Percentiles rank a stretch among this genome's conserved stretches.
phyloP scores from a whole-genome alignment of 75 land plant genomes.

The Pseudotsuga menziesii region DNA sequence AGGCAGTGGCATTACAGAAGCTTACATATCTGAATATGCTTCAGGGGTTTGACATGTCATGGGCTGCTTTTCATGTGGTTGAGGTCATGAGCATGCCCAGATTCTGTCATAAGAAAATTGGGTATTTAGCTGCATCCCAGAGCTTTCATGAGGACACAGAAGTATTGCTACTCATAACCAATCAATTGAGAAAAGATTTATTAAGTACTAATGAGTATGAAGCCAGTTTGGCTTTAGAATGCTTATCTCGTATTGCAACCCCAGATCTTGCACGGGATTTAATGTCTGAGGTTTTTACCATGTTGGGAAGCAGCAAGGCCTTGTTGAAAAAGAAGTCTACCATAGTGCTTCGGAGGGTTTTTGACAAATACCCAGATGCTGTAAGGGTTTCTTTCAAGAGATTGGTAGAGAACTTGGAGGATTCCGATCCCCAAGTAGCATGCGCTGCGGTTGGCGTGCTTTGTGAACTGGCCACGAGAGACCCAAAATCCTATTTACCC shows the following conservation, averaged over 20 bases:
- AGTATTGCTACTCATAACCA: slow-evolving; percentile 67
- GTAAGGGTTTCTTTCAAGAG: slow-evolving; percentile 72
- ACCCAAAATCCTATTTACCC: slow-evolving; percentile 73
- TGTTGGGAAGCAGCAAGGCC: slow-evolving; percentile 39
- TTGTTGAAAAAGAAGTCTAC: slow-evolving; percentile 57
- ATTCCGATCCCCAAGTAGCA: slow-evolving; percentile 44
- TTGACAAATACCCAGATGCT: slow-evolving; percentile 65
- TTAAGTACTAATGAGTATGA: slow-evolving; percentile 38
- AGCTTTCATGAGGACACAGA: slow-evolving; percentile 67
- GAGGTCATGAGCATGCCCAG: slow-evolving; percentile 72
- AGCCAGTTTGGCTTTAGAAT: slow-evolving; percentile 61
- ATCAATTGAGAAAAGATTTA: slow-evolving; percentile 88
- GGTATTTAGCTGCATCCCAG: slow-evolving; percentile 76
- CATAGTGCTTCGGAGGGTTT: slow-evolving; percentile 48
- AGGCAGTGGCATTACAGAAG: slow-evolving; percentile 77
- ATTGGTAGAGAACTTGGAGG: slow-evolving; percentile 77
- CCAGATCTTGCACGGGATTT: slow-evolving; percentile 73
- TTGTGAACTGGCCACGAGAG: slow-evolving; percentile 68
- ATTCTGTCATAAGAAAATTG: slow-evolving; percentile 58
- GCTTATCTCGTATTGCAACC: slow-evolving; percentile 44
- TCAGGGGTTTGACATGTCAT: slow-evolving; percentile 55
- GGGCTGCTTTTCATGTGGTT: slow-evolving; percentile 75
- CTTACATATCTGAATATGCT: slow-evolving; percentile 77
- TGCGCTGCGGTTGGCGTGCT: slow-evolving; percentile 76
- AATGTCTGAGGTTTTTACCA: slow-evolving; percentile 54